Evolutionary conservation across 306 rosid genomes (phyloP).

Genomic region (Cicer pinnatifidum): DNA sequence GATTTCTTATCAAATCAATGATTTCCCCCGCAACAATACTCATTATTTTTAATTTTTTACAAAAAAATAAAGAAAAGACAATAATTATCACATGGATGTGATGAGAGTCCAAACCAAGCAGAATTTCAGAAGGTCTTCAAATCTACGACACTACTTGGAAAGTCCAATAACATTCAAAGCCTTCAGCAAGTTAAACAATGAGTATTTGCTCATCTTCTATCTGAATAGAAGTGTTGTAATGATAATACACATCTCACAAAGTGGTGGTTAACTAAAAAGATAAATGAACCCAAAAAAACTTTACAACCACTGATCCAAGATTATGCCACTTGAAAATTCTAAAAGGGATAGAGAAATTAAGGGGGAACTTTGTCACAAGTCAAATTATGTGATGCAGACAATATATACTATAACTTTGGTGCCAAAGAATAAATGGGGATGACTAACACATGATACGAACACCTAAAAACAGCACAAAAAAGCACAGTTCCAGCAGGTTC

Average conservation of each 20-base stretch:
- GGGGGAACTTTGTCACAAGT: slow-evolving; percentile 11
- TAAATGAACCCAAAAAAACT: slow-evolving; percentile 17
- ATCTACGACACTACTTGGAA: slow-evolving; percentile 12
- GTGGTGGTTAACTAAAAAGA: background rate
- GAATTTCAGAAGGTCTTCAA: slow-evolving; percentile 1
- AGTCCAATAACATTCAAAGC: slow-evolving; percentile 27
- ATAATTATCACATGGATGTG: slow-evolving; percentile 1
- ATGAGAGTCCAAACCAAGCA: background rate
- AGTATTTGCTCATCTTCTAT: slow-evolving; percentile 19
- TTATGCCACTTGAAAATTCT: slow-evolving; percentile 28
- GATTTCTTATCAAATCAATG: slow-evolving; percentile 5
- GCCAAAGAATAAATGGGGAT: slow-evolving; percentile 31
- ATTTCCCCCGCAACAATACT: background rate
- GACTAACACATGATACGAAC: background rate
- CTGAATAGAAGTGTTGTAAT: slow-evolving; percentile 36
- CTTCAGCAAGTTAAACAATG: slow-evolving; percentile 13
- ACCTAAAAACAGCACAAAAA: slow-evolving; percentile 14
- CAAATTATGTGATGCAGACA: background rate
- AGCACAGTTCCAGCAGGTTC: background rate
- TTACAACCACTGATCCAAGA: slow-evolving; percentile 30
- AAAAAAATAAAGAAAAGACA: background rate
- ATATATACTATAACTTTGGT: slow-evolving; percentile 8
- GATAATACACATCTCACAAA: slow-evolving; percentile 18
- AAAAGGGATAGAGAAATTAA: background rate
- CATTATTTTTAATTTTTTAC: background rate